Evolutionary conservation across 345 rosid species (phyloP).

Genomic region (Citrus unshiu): DNA sequence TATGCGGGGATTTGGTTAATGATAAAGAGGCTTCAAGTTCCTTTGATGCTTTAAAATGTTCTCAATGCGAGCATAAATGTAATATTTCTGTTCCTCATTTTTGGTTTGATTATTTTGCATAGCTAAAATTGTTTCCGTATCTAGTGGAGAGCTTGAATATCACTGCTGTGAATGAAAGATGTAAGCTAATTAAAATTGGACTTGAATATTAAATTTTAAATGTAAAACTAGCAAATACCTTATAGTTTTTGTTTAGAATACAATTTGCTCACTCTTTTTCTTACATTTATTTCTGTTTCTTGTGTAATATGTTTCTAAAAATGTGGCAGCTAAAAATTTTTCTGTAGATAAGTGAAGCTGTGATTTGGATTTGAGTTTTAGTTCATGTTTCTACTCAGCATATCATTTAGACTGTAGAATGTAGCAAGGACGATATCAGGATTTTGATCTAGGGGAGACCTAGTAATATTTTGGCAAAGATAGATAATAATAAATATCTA

Average conservation of each 20-base stretch:
- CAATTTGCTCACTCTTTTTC: not conserved
- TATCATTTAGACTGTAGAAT: not conserved
- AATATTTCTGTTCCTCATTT: constrained; percentile 22
- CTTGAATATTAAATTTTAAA: not conserved
- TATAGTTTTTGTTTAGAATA: not conserved
- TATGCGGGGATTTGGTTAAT: constrained; percentile 65
- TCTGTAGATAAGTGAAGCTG: not conserved
- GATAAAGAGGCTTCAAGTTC: constrained; percentile 41
- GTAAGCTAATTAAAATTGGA: constrained; percentile 11
- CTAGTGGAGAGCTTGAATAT: not conserved
- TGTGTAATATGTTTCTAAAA: not conserved
- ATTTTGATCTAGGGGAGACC: not conserved
- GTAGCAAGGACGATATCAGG: not conserved
- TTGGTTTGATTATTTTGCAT: constrained; percentile 14
- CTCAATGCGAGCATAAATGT: constrained; percentile 91
- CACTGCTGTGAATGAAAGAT: not conserved
- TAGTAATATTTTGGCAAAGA: not conserved
- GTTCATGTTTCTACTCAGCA: not conserved
- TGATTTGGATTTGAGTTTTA: not conserved
- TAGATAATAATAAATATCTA: not conserved
- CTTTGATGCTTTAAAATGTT: constrained; percentile 57
- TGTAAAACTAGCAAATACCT: not conserved
- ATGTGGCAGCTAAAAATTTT: not conserved
- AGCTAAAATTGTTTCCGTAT: not conserved
- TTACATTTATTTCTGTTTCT: not conserved